Percentiles rank a stretch among this genome's conserved stretches.
Conservation (phyloP, 2,329 filamentous ascomycete species). For the Aspergillus sojae region DNA sequence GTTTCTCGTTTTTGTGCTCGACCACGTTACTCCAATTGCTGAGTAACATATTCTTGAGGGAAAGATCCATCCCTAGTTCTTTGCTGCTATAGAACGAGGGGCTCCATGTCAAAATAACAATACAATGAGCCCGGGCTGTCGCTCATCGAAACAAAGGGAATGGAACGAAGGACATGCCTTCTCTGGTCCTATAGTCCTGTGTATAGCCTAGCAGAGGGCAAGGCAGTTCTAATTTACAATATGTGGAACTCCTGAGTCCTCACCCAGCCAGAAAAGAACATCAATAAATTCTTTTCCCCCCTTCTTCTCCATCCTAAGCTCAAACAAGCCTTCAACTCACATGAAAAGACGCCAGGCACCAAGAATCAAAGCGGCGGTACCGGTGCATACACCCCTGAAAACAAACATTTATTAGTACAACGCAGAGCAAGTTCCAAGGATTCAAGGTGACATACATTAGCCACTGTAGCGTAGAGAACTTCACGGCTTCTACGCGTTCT, state of each 20-base stretch:
- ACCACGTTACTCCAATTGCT: background rate
- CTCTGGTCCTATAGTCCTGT: background rate
- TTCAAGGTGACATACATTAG: constrained; percentile 71
- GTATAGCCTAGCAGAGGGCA: background rate
- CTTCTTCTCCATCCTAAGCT: background rate
- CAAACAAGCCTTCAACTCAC: constrained; percentile 38
- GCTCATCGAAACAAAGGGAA: background rate
- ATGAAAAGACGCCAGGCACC: constrained; percentile 70
- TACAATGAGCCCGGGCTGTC: background rate
- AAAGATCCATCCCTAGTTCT: background rate
- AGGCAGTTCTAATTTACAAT: background rate
- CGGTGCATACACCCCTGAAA: constrained; percentile 64
- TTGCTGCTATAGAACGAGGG: background rate
- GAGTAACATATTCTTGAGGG: background rate
- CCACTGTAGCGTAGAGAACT: constrained; percentile 98
- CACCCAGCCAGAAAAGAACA: background rate
- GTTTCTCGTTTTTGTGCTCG: background rate
- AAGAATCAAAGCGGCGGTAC: constrained; percentile 66
- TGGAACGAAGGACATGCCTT: background rate
- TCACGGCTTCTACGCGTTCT: constrained; percentile 94
- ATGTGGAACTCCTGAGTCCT: background rate
- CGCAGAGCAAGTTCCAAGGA: background rate
- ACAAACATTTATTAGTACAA: constrained; percentile 30
- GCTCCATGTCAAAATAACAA: background rate
- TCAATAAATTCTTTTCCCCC: background rate